These are phyloP conservation scores for Pachysandra terminalis DNA, from an alignment of 164 flowering plant genomes.

Conservation along the genomic window DNA sequence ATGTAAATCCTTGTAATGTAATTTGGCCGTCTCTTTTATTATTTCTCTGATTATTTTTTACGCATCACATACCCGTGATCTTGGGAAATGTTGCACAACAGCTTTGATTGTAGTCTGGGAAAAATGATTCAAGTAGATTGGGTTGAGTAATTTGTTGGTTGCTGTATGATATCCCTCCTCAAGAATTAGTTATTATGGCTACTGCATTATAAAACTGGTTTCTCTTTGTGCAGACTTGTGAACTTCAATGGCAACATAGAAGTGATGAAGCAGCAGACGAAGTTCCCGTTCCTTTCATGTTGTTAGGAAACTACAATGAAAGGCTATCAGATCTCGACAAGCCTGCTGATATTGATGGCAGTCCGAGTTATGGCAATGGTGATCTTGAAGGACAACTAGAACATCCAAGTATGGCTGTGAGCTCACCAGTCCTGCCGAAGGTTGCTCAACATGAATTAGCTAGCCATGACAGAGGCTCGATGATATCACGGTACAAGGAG, in stretches of 20 bases:
- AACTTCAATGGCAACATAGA: conserved; percentile 25
- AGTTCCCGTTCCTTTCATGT: conserved; percentile 16
- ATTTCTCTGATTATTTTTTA: no score
- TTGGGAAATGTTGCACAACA: no score
- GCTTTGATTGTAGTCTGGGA: no score
- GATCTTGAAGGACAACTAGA: conserved; percentile 20
- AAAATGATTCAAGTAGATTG: no score
- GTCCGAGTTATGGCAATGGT: conserved; percentile 14
- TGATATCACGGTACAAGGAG: conserved; percentile 77
- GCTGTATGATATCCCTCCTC: no score
- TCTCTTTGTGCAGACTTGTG: conserved; percentile 33
- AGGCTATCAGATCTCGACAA: conserved; percentile 21
- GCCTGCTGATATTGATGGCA: conserved; percentile 21
- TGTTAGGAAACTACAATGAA: conserved; percentile 21
- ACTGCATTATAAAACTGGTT: neutral
- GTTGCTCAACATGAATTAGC: conserved; percentile 32
- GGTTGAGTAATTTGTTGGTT: no score
- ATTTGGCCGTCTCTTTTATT: no score
- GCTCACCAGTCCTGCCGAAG: conserved; percentile 20
- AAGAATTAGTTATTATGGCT: no score
- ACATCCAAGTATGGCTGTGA: conserved; percentile 9
- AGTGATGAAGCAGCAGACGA: conserved; percentile 27
- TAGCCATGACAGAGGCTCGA: conserved; percentile 59
- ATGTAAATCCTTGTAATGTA: no score
- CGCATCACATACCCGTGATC: no score